Percentiles rank a stretch among this genome's conserved stretches.
These are phyloP conservation scores for Fusarium bactridioides DNA, from an alignment of 2,329 filamentous ascomycete species.

Conservation along the genomic window DNA sequence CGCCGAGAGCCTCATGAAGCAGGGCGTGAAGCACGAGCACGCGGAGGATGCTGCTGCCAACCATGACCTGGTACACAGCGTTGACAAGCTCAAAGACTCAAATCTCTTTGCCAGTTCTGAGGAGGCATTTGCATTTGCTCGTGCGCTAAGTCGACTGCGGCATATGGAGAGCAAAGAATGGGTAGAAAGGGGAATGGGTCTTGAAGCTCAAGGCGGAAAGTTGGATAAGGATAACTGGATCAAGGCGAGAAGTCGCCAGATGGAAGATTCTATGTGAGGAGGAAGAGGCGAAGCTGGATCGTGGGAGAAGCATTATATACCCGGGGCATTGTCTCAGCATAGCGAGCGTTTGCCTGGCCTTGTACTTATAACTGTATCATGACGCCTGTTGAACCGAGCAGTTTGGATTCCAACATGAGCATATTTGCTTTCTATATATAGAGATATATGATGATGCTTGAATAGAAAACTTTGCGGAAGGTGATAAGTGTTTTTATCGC, in stretches of 20 bases:
- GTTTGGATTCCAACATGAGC: slow-evolving; percentile 10
- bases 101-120: slow-evolving; percentile 93
- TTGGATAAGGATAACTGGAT: slow-evolving; percentile 70
- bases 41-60: slow-evolving; percentile 73
- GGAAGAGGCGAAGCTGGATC: slow-evolving; percentile 5
- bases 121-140: slow-evolving; percentile 93
- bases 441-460: background rate
- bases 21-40: slow-evolving; percentile 50
- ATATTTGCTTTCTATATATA: slow-evolving; percentile 14
- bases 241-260: slow-evolving; percentile 71
- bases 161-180: slow-evolving; percentile 97
- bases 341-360: slow-evolving; percentile 41
- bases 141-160: slow-evolving; percentile 81
- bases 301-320: slow-evolving; percentile 42
- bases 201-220: slow-evolving; percentile 71
- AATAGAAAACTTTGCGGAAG: background rate
- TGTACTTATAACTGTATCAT: slow-evolving; percentile 33
- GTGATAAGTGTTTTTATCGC: background rate
- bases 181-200: slow-evolving; percentile 82
- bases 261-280: slow-evolving; percentile 70
- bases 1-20: slow-evolving; percentile 61
- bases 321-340: slow-evolving; percentile 40
- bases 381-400: slow-evolving; percentile 14
- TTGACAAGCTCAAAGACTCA: slow-evolving; percentile 83
- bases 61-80: slow-evolving; percentile 87